A percentile compares a stretch with the other conserved stretches of the same genome.
phyloP scores from a whole-genome alignment of 768 basidiomycete species.

The Rhodotorula taiwanensis region DNA sequence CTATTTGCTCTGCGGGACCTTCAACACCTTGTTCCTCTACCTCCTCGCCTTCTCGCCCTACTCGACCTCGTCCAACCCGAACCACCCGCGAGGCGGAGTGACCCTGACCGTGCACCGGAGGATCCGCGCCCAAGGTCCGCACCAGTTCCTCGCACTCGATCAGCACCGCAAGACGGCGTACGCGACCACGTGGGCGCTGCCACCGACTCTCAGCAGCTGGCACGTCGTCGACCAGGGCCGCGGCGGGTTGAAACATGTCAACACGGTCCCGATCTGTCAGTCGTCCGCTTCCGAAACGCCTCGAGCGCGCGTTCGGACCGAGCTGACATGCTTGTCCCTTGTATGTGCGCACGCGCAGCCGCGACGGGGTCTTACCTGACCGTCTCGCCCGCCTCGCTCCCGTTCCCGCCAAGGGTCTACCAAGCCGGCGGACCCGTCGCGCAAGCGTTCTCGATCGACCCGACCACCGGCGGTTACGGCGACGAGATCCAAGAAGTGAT shows the following conservation, averaged over 20 bases:
- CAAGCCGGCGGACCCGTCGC: conserved; percentile 42
- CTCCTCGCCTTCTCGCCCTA: conserved; percentile 40
- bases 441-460: conserved; percentile 30
- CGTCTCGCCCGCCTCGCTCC: conserved; percentile 13
- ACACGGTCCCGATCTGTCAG: conserved; percentile 38
- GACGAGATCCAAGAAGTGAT: conserved; percentile 39
- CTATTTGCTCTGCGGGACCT: conserved; percentile 38
- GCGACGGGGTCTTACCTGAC: conserved; percentile 41
- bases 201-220: conserved; percentile 38
- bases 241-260: conserved; percentile 19
- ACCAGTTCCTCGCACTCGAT: conserved; percentile 40
- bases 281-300: too few relatives aligned
- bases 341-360: conserved; percentile 16
- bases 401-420: conserved; percentile 30
- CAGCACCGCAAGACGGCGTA: conserved; percentile 31
- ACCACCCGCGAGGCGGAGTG: not conserved
- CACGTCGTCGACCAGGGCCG: conserved; percentile 14
- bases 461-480: conserved; percentile 30
- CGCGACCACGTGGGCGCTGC: conserved; percentile 41
- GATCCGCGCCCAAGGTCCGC: conserved; percentile 38
- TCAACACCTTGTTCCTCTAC: conserved; percentile 42
- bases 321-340: too few relatives aligned
- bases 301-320: conserved; percentile 6
- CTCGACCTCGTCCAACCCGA: conserved; percentile 1
- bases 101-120: conserved; percentile 22